phyloP scores from a whole-genome alignment of 2,329 filamentous ascomycete genomes.

The Lasiodiplodia hormozganensis region DNA sequence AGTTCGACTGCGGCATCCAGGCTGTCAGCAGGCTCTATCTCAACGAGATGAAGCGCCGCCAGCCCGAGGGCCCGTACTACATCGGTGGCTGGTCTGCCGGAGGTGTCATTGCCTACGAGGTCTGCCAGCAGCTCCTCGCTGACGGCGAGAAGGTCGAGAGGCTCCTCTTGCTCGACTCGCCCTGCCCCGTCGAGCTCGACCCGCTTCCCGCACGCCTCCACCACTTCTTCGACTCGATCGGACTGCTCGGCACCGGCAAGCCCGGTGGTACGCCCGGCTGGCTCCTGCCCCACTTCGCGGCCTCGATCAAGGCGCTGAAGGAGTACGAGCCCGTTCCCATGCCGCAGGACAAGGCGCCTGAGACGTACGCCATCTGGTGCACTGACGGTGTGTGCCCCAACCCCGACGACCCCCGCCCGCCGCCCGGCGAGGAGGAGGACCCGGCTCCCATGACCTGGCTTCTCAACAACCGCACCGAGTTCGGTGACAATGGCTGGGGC shows the following conservation, averaged over 20 bases:
- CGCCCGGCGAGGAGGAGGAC: constrained; percentile 65
- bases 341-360: constrained; percentile 64
- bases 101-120: constrained; percentile 62
- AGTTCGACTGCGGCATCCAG: constrained; percentile 70
- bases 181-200: constrained; percentile 59
- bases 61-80: constrained; percentile 67
- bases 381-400: constrained; percentile 75
- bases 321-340: constrained; percentile 72
- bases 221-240: constrained; percentile 75
- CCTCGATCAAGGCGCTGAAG: constrained; percentile 71
- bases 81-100: constrained; percentile 64
- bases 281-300: constrained; percentile 76
- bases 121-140: constrained; percentile 56
- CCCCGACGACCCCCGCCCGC: constrained; percentile 69
- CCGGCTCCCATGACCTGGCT: constrained; percentile 67
- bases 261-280: constrained; percentile 70
- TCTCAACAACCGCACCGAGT: constrained; percentile 75
- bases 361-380: constrained; percentile 73
- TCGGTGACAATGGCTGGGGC: constrained; percentile 73
- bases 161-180: constrained; percentile 61
- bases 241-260: constrained; percentile 70
- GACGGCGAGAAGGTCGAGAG: constrained; percentile 57
- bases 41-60: constrained; percentile 73
- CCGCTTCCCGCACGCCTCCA: constrained; percentile 65
- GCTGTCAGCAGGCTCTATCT: constrained; percentile 71